A percentile compares a stretch with the other conserved stretches of the same genome.
Evolutionary conservation across 495 filamentous ascomycete species (phyloP).

Genomic region (Trichodelitschia bisporula): DNA sequence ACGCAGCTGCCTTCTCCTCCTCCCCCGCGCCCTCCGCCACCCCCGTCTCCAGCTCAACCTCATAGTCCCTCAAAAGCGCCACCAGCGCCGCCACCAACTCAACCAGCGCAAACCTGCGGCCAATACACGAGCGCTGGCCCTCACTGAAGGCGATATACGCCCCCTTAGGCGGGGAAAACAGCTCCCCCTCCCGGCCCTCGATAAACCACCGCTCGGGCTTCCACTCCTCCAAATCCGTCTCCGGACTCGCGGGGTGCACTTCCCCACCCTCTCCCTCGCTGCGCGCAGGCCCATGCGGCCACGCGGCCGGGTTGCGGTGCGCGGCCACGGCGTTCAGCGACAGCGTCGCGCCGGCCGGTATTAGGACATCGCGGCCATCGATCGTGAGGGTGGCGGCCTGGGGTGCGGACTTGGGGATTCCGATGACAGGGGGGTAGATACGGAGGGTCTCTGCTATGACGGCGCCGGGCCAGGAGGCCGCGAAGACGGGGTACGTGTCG

Average conservation of each 20-base stretch:
- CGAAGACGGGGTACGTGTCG: slow-evolving; percentile 31
- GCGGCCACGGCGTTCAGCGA: slow-evolving; percentile 20
- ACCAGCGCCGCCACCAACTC: slow-evolving; percentile 45
- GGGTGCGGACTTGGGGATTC: slow-evolving; percentile 32
- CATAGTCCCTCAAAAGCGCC: slow-evolving; percentile 36
- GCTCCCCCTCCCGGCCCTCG: slow-evolving; percentile 22
- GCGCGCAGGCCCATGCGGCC: slow-evolving; percentile 14
- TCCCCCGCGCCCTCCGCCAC: slow-evolving; percentile 34
- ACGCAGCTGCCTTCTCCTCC: slow-evolving; percentile 34
- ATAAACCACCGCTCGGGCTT: no score
- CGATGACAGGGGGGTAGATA: slow-evolving; percentile 31
- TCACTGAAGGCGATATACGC: slow-evolving; percentile 52
- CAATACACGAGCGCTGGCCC: slow-evolving; percentile 42
- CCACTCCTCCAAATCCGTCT: slow-evolving; percentile 14
- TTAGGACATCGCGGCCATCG: slow-evolving; percentile 21
- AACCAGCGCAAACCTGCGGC: slow-evolving; percentile 50
- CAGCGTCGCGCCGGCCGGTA: slow-evolving; percentile 25
- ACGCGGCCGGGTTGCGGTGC: slow-evolving; percentile 36
- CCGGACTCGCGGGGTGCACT: slow-evolving; percentile 8
- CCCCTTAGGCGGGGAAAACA: slow-evolving; percentile 33
- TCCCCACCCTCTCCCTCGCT: slow-evolving; percentile 9
- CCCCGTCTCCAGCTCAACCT: slow-evolving; percentile 33
- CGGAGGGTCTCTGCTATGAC: slow-evolving; percentile 45
- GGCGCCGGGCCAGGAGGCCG: slow-evolving; percentile 36
- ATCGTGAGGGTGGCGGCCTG: slow-evolving; percentile 29